A percentile compares a stretch with the other conserved stretches of the same genome.
These are phyloP conservation scores for Lunularia cruciata DNA, from an alignment of 225 moss, liverwort and hornwort species.

Conservation along the genomic window DNA sequence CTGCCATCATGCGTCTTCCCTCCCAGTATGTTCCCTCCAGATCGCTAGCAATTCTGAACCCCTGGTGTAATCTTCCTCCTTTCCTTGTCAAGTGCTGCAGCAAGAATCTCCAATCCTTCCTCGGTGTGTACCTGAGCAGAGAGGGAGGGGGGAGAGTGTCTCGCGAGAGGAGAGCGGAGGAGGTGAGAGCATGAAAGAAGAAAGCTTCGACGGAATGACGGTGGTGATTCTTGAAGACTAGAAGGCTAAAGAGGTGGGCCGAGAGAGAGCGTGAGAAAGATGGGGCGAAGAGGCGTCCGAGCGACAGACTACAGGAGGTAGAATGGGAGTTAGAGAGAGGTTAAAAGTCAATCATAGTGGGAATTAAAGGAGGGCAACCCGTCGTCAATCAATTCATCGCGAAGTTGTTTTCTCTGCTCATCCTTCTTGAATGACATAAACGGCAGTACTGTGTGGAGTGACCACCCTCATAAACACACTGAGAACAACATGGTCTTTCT, in stretches of 20 bases:
- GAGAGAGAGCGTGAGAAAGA: neutral
- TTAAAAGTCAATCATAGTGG: slow-evolving; percentile 16
- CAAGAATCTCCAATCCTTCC: too few relatives aligned
- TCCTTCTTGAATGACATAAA: slow-evolving; percentile 26
- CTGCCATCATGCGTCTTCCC: slow-evolving; percentile 28
- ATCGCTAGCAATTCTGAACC: slow-evolving; percentile 10
- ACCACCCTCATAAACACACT: neutral
- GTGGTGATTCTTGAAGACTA: too few relatives aligned
- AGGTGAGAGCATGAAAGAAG: neutral
- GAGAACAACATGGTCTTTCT: slow-evolving; percentile 10
- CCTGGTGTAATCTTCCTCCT: too few relatives aligned
- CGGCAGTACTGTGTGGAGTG: slow-evolving; percentile 13
- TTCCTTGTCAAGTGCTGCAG: too few relatives aligned
- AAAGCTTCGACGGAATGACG: too few relatives aligned
- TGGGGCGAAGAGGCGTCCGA: neutral
- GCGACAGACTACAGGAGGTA: neutral
- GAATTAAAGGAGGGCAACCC: slow-evolving; percentile 5
- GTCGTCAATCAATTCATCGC: slow-evolving; percentile 1
- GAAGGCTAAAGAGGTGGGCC: neutral
- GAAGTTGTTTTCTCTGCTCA: slow-evolving; percentile 9
- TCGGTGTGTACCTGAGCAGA: neutral
- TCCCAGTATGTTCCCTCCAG: slow-evolving; percentile 21
- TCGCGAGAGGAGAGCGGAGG: neutral
- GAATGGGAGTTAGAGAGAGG: neutral
- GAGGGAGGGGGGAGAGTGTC: neutral